Conservation (phyloP, 768 basidiomycete species). For the Lentinula sp. region DNA sequence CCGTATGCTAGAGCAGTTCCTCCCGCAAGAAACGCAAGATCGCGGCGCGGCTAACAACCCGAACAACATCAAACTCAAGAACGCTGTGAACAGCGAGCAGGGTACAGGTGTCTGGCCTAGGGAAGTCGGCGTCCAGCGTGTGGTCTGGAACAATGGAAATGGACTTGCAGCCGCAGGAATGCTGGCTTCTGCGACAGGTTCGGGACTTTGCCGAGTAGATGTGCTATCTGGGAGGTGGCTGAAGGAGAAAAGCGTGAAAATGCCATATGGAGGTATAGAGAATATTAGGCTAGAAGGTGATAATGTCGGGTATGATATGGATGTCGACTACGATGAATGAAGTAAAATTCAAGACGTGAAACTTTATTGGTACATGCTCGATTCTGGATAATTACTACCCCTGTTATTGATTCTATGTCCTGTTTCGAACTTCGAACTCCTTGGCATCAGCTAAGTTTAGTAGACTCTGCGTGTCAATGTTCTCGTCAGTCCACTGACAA, state of each 20-base stretch:
- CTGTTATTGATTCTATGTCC: no score
- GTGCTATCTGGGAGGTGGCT: constrained; percentile 72
- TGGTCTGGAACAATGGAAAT: constrained; percentile 62
- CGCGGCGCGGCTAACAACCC: constrained; percentile 30
- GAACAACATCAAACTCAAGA: constrained; percentile 26
- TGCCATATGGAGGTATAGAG: constrained; percentile 61
- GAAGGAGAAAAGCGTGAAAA: constrained; percentile 32
- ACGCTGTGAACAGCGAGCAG: constrained; percentile 19
- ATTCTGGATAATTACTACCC: no score
- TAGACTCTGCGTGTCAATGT: no score
- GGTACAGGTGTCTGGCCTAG: constrained; percentile 73
- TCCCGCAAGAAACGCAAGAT: constrained; percentile 63
- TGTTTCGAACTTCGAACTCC: no score
- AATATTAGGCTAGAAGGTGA: constrained; percentile 57
- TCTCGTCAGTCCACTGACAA: no score
- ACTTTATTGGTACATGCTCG: background rate
- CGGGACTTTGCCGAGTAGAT: constrained; percentile 85
- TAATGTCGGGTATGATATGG: constrained; percentile 27
- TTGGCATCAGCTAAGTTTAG: no score
- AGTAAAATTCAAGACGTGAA: constrained; percentile 24
- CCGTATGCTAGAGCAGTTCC: constrained; percentile 83
- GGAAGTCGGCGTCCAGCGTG: constrained; percentile 72
- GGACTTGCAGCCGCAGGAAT: constrained; percentile 20
- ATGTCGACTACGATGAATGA: constrained; percentile 27
- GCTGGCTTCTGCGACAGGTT: constrained; percentile 61